Evolutionary conservation across 2,329 filamentous ascomycete species (phyloP).

Genomic region (Falciphora oryzae): DNA sequence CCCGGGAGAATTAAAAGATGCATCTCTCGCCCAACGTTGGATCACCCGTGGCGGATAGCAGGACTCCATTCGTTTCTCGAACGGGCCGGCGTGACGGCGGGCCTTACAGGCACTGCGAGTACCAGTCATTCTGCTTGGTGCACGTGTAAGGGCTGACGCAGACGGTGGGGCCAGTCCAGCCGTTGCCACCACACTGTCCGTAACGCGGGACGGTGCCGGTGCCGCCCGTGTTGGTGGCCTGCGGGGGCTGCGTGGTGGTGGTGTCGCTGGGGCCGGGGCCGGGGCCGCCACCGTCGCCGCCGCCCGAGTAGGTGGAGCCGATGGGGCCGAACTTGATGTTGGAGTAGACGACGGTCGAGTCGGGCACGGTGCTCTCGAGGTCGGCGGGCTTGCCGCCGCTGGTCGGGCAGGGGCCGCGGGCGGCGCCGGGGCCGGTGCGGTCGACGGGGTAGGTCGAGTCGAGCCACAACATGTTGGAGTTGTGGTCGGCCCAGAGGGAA

Average conservation of each 20-base stretch:
- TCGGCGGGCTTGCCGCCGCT: constrained; percentile 45
- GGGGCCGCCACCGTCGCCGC: not conserved
- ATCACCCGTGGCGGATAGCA: too few species aligned
- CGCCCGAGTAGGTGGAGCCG: constrained; percentile 22
- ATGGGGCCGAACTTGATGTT: constrained; percentile 28
- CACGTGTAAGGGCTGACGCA: constrained; percentile 7
- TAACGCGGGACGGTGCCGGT: constrained; percentile 2
- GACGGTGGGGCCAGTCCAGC: not conserved
- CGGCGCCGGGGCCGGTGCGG: constrained; percentile 38
- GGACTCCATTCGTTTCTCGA: too few species aligned
- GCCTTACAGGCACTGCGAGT: constrained; percentile 3
- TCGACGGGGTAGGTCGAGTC: constrained; percentile 58
- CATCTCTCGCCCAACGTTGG: too few species aligned
- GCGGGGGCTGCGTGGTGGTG: not conserved
- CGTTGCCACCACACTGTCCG: constrained; percentile 2
- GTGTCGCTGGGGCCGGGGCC: not conserved
- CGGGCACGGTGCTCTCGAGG: constrained; percentile 39
- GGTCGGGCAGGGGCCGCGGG: constrained; percentile 49
- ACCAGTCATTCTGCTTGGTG: not conserved
- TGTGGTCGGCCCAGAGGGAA: constrained; percentile 59
- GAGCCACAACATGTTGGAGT: constrained; percentile 68
- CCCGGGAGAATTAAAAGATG: too few species aligned
- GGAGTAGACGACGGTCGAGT: constrained; percentile 47
- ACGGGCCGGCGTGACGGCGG: not conserved
- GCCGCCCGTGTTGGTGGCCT: not conserved